phyloP scores from a whole-genome alignment of 139 green algal genomes.

The Coelastrella sp. region DNA sequence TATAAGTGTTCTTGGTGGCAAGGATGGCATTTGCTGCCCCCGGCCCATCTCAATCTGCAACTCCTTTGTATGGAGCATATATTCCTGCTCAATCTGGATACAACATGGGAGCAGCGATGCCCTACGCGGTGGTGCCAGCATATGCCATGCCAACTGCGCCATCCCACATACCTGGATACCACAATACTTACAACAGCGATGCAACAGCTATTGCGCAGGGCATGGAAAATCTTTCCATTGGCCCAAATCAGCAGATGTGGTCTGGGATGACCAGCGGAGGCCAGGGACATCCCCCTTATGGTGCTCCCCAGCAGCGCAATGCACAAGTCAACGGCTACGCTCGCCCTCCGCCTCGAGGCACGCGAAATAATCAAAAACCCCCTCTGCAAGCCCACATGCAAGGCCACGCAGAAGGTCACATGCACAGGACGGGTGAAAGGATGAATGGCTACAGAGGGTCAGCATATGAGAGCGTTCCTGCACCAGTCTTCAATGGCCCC shows the following conservation, averaged over 20 bases:
- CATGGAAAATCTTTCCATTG: not conserved
- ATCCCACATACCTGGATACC: not conserved
- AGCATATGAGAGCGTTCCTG: not conserved
- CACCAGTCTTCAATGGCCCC: not conserved
- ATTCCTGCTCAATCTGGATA: slow-evolving; percentile 1
- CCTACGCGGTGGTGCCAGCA: not conserved
- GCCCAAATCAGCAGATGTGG: not conserved
- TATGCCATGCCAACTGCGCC: not conserved
- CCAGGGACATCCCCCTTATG: not conserved
- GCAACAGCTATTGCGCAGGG: not conserved
- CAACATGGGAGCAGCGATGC: not conserved
- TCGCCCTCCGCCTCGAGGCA: not conserved
- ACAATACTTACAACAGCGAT: not conserved
- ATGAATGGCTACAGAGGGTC: not conserved
- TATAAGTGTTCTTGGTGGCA: not conserved
- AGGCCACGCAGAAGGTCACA: not conserved
- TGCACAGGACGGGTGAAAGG: too few species aligned
- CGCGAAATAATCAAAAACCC: not conserved
- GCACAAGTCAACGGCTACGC: not conserved
- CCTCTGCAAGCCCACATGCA: not conserved
- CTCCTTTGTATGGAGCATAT: not conserved
- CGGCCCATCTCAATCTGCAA: not conserved
- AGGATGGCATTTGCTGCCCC: not conserved
- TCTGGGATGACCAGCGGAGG: not conserved
- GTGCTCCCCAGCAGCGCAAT: not conserved